Evolutionary conservation across 2,329 filamentous ascomycete genomes (phyloP), one percentile per base, ranked within the genome.

Genomic region (Fusarium begoniae): DNA sequence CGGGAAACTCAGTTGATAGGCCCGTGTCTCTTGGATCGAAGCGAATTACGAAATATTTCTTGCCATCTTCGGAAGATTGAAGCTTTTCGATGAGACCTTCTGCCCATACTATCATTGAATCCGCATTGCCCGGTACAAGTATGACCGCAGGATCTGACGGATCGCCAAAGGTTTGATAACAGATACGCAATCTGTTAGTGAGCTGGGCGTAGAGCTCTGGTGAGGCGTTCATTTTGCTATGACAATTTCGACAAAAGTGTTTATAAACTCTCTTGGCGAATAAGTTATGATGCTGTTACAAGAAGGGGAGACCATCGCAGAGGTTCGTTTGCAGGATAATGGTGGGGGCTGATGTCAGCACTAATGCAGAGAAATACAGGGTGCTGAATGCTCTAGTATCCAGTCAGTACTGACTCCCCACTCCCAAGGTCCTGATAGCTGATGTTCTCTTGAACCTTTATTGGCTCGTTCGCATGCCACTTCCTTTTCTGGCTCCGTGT

Each of bases 161-260:
- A 22, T 76, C 59, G 32, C 79, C 79, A 30, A 75, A 75, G 5
- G 76, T 77, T 57, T 78, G 79, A 38, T 81, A 81, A 65, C 79
- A 81, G 32, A 81, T 72, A 17, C 75, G 74, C 35, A 79, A 79
- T 5, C 77, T 63, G 11, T 58, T 77, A 3, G 77, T 73, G 22
- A 81, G 67, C 1, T 60, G 65, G 14, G 77, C 71, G 24, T 81
- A 81, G 20, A 75, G 75, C 18, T 81, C 79, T 20, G 51, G 30
- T 3, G 75, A 77, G 32, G 37, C 37, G 14, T 75, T 35, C 74
- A 77, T 69, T 38, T 38, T 32, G 18, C 10, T 14, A 15, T n/a
- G 17, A 2, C 6, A 30, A n/a, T 14, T 15, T 9, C 14, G 12
- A n/a, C 10, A 37, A 8, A 18, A 13, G 13, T 6, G 4, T 13